Evolutionary conservation across 2,329 filamentous ascomycete genomes (phyloP).

Genomic region (Trichoderma sp.): DNA sequence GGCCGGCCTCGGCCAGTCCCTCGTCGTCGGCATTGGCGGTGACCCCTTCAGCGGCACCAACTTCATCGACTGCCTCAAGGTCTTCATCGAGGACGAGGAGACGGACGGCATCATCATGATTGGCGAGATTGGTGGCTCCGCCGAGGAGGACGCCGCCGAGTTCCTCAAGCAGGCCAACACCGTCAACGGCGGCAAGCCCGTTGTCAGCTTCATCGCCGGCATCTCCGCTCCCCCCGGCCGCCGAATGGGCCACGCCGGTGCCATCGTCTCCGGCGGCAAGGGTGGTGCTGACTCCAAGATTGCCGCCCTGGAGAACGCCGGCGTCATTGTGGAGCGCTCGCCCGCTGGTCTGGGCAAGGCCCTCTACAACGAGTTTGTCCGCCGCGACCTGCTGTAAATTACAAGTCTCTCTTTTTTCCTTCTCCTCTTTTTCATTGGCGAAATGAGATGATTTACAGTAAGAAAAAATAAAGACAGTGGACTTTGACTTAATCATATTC

Average conservation of each 20-base stretch:
- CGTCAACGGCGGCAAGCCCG: constrained; percentile 81
- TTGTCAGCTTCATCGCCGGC: constrained; percentile 97
- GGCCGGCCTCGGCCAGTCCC: constrained; percentile 93
- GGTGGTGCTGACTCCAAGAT: constrained; percentile 99
- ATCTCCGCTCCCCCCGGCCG: constrained; percentile 95
- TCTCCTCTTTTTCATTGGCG: neutral
- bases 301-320: constrained; percentile 84
- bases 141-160: constrained; percentile 97
- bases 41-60: constrained; percentile 99
- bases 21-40: constrained; percentile 97
- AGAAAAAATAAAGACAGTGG: neutral
- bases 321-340: constrained; percentile 94
- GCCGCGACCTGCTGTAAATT: constrained; percentile 85
- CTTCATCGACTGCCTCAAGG: constrained; percentile 98
- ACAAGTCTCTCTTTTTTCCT: neutral
- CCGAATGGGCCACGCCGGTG: constrained; percentile 98
- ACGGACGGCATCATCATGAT: constrained; percentile 99
- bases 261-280: constrained; percentile 96
- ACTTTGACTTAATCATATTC: neutral
- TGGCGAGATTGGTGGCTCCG: constrained; percentile 95
- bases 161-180: constrained; percentile 93
- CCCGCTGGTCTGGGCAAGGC: constrained; percentile 91
- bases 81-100: constrained; percentile 94
- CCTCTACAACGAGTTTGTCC: constrained; percentile 92
- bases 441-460: constrained; percentile 14